Evolutionary conservation across 2,329 filamentous ascomycete genomes (phyloP), one percentile per base, ranked within the genome.

Genomic region (Colletotrichum navitas): DNA sequence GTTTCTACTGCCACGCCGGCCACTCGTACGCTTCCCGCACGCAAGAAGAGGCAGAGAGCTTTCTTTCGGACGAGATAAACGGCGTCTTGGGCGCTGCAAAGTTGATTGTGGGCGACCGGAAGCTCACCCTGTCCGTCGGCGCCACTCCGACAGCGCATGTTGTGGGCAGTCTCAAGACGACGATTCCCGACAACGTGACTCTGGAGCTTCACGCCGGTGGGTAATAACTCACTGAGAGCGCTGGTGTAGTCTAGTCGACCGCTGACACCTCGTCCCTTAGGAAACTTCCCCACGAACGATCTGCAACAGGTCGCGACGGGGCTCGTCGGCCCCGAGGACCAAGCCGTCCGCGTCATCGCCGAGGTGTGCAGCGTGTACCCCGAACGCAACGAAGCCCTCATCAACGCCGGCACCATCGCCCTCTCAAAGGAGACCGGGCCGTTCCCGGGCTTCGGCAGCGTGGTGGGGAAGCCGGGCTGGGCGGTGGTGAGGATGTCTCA

Each of bases 291-390:
- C 3, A 76, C 76, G 41, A 80, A 81, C n/a, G 81, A 82, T 47
- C 80, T 83, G 21, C 81, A 83, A 47, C 81, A 82, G 63, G 78
- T 83, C 2, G 80, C 79, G 1, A 83, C 81, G 0, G 78, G 78
- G 1, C 71, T 81, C 6, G 77, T 82, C 18, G 54, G 56, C 0
- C 66, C 77, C 24, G 66, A 73, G 1, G 77, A 80, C 36, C 79
- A 80, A 43, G 79, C 81, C 3, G 74, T 78, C 5, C 77, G 79
- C 3, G 74, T 82, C 1, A 69, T 76, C 0, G 75, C 78, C 34
- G 81, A 83, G 64, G 80, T 82, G n/a, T 82, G 79, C 73, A 80
- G 81, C 62, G 76, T 82, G 14, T 82, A 82, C 56, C 78, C 79
- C 0, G 79, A 81, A 62, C 77, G 81, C 11, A 81, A 82, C 66